These are phyloP conservation scores for Globisporangium yorkense DNA, from an alignment of 352 stramenopile genomes.

Conservation along the genomic window DNA sequence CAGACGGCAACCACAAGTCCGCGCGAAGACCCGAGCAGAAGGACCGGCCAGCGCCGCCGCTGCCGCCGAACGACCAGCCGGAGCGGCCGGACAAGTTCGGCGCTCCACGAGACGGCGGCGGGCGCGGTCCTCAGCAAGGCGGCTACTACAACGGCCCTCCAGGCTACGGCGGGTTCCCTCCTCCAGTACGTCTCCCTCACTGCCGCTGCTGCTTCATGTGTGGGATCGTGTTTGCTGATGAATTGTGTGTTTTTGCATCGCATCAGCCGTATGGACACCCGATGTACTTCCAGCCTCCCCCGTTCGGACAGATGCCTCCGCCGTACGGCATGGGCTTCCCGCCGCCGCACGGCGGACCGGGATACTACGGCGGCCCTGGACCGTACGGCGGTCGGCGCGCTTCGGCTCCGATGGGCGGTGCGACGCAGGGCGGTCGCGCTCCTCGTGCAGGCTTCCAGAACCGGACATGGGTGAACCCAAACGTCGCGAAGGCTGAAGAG, in stretches of 20 bases:
- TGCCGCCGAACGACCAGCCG: slow-evolving; percentile 26
- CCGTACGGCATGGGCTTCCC: slow-evolving; percentile 73
- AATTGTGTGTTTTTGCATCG: not conserved
- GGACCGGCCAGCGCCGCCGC: slow-evolving; percentile 15
- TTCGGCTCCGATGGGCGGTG: not conserved
- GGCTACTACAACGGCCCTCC: slow-evolving; percentile 54
- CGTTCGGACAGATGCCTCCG: slow-evolving; percentile 56
- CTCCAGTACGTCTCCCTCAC: slow-evolving; percentile 30
- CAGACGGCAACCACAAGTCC: slow-evolving; percentile 14
- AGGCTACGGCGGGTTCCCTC: slow-evolving; percentile 53
- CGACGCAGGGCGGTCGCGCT: slow-evolving; percentile 18
- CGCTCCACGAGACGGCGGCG: slow-evolving; percentile 11
- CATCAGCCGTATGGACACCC: slow-evolving; percentile 54
- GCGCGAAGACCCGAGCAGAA: slow-evolving; percentile 20
- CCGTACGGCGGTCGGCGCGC: slow-evolving; percentile 3
- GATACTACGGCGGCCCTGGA: slow-evolving; percentile 11
- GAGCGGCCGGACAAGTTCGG: slow-evolving; percentile 17
- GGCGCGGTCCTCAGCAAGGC: slow-evolving; percentile 19
- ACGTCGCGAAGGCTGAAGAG: slow-evolving; percentile 48
- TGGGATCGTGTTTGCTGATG: not conserved
- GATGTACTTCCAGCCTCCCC: slow-evolving; percentile 68
- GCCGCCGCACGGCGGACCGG: slow-evolving; percentile 29
- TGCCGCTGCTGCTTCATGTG: not conserved
- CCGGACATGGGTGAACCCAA: slow-evolving; percentile 82
- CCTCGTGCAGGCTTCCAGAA: slow-evolving; percentile 71